Evolutionary conservation across 345 rosid genomes (phyloP).

Genomic region (Rhodamnia rubescens): DNA sequence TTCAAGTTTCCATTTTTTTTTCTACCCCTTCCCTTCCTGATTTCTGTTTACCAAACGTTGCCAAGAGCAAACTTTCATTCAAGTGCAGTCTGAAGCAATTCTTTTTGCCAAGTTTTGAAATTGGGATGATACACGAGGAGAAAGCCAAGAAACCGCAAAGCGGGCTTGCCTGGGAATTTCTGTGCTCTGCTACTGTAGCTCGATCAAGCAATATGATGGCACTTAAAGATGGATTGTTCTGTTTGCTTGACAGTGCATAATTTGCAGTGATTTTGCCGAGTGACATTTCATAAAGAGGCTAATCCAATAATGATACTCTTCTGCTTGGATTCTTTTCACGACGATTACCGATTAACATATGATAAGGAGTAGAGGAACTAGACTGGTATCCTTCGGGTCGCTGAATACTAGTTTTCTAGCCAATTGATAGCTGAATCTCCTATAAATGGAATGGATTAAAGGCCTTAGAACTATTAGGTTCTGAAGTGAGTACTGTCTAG

Average conservation of each 20-base stretch:
- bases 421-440: background rate
- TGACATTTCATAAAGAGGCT: background rate
- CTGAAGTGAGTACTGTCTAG: background rate
- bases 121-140: background rate
- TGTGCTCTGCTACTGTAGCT: background rate
- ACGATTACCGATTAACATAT: background rate
- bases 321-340: background rate
- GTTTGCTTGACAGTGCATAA: background rate
- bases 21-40: background rate
- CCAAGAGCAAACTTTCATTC: background rate
- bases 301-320: background rate
- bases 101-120: background rate
- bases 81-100: background rate
- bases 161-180: background rate
- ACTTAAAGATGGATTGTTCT: background rate
- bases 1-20: background rate
- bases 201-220: background rate
- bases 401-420: background rate
- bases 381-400: background rate
- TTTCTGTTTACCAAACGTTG: background rate
- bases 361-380: background rate
- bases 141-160: background rate
- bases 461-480: background rate
- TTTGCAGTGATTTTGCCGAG: background rate
- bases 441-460: background rate